Percentiles rank a stretch among this genome's conserved stretches.
These are phyloP conservation scores for Lentinula novae-zelandiae DNA, from an alignment of 1,284 basidiomycete species.

Conservation along the genomic window DNA sequence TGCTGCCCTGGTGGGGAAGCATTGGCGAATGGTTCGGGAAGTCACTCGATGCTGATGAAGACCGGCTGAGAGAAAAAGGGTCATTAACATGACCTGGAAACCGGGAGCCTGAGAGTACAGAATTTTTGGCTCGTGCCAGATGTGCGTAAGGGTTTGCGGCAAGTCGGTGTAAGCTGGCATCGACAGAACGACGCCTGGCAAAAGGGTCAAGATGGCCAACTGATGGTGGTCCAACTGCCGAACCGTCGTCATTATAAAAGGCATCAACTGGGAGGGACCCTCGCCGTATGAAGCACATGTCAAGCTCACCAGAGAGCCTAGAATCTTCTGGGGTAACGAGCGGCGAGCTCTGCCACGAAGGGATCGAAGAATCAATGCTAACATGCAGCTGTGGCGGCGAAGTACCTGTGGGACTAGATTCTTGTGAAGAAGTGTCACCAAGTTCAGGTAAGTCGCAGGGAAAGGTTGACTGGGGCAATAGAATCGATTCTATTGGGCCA, in stretches of 20 bases:
- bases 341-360: constrained; percentile 37
- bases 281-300: constrained; percentile 28
- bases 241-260: constrained; percentile 27
- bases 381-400: constrained; percentile 34
- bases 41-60: constrained; percentile 4
- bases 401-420: constrained; percentile 27
- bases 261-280: constrained; percentile 50
- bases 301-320: constrained; percentile 16
- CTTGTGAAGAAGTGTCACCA: constrained; percentile 20
- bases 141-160: constrained; percentile 59
- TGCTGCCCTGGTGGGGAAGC: neutral
- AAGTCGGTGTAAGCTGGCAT: constrained; percentile 57
- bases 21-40: constrained; percentile 3
- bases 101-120: constrained; percentile 39
- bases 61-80: constrained; percentile 5
- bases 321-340: constrained; percentile 22
- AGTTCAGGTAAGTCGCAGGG: constrained; percentile 22
- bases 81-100: constrained; percentile 26
- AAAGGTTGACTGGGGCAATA: constrained; percentile 16
- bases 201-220: constrained; percentile 39
- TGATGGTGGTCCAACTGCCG: constrained; percentile 8
- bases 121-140: constrained; percentile 55
- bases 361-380: constrained; percentile 31
- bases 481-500: constrained; percentile 13
- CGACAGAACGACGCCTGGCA: constrained; percentile 55